phyloP scores from a whole-genome alignment of 2,329 filamentous ascomycete genomes.

The Scedosporium aurantiacum region DNA sequence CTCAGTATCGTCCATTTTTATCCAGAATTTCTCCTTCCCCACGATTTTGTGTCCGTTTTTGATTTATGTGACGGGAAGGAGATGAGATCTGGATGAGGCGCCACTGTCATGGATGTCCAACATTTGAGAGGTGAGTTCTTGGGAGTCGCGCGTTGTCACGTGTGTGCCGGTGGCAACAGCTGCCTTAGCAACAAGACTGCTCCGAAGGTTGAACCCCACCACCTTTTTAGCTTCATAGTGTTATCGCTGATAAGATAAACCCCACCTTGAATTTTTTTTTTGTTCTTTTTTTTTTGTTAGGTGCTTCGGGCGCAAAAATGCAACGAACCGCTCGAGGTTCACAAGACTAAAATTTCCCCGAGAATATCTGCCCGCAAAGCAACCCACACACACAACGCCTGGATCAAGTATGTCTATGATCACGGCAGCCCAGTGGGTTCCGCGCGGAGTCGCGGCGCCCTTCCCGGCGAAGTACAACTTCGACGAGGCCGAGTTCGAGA shows the following conservation, averaged over 20 bases:
- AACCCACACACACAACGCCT: too few species aligned
- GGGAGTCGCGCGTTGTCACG: background rate
- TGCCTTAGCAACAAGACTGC: background rate
- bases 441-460: conserved; percentile 63
- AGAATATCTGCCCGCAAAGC: background rate
- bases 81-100: background rate
- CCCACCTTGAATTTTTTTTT: conserved; percentile 4
- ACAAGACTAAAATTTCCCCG: background rate
- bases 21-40: background rate
- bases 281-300: conserved; percentile 2
- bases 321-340: background rate
- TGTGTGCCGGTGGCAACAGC: conserved; percentile 1
- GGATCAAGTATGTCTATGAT: conserved; percentile 55
- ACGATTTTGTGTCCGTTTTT: background rate
- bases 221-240: background rate
- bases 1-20: conserved; percentile 21
- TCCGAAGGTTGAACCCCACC: background rate
- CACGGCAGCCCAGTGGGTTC: conserved; percentile 65
- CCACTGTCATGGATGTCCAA: background rate
- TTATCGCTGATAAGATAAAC: conserved; percentile 6
- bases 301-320: background rate
- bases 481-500: conserved; percentile 63
- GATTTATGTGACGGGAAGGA: background rate
- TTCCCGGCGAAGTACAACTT: conserved; percentile 67
- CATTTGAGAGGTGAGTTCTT: background rate